Percentiles rank a stretch among this genome's conserved stretches.
These are phyloP conservation scores for Coemansia aciculifera DNA, from an alignment of 192 early-diverging fungal species.

Conservation along the genomic window DNA sequence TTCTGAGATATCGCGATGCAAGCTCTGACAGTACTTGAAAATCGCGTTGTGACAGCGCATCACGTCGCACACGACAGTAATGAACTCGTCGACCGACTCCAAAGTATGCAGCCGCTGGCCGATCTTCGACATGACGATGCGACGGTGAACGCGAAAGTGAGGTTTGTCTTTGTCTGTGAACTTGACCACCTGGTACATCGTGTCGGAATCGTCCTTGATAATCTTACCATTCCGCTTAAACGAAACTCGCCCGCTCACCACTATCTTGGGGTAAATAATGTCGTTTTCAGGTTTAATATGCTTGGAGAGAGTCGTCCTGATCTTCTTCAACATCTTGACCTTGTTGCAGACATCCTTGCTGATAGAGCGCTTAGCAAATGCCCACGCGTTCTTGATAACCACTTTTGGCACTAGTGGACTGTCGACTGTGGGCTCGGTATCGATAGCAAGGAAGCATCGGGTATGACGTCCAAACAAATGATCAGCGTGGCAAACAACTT, in stretches of 20 bases:
- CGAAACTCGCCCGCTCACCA: not conserved
- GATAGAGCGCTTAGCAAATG: not conserved
- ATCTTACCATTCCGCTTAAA: not conserved
- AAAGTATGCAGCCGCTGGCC: constrained; percentile 8
- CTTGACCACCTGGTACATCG: not conserved
- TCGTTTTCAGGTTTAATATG: not conserved
- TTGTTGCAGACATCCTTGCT: not conserved
- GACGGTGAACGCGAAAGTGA: constrained; percentile 10
- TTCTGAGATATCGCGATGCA: constrained; percentile 31
- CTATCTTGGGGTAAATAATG: not conserved
- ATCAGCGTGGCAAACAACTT: not conserved
- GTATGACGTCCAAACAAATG: constrained; percentile 15
- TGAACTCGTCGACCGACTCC: constrained; percentile 11
- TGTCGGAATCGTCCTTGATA: not conserved
- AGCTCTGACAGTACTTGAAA: constrained; percentile 10
- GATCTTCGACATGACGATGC: constrained; percentile 15
- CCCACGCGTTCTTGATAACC: constrained; percentile 23
- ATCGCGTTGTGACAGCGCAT: constrained; percentile 25
- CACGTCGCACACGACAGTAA: constrained; percentile 26
- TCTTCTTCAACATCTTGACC: not conserved
- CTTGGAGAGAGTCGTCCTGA: not conserved
- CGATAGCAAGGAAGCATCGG: constrained; percentile 10
- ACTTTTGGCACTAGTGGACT: not conserved
- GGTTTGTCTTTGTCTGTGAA: not conserved
- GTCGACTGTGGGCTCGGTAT: not conserved